Conservation (phyloP, 768 basidiomycete species). For the Dioszegia aurantiaca region DNA sequence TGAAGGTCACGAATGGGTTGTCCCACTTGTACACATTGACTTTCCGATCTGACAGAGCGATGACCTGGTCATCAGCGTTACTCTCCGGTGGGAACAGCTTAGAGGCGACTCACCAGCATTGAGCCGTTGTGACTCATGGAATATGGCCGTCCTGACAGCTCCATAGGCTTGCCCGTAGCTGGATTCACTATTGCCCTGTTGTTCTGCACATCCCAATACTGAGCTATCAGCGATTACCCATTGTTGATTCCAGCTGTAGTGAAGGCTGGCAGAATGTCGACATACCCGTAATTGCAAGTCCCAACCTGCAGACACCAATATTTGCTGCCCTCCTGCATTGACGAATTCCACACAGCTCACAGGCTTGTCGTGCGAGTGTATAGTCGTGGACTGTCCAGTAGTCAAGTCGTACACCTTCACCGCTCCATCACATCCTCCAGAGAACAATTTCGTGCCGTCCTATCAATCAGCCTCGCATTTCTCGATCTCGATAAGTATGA, state of each 20-base stretch:
- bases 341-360: conserved; percentile 79
- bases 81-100: neutral
- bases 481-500: no score
- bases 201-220: conserved; percentile 89
- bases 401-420: conserved; percentile 88
- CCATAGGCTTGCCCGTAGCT: conserved; percentile 72
- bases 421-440: conserved; percentile 90
- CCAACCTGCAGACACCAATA: conserved; percentile 93
- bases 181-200: conserved; percentile 37
- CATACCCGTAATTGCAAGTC: conserved; percentile 91
- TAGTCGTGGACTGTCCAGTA: conserved; percentile 72
- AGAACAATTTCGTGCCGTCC: conserved; percentile 88
- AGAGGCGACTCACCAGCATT: conserved; percentile 57
- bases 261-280: neutral
- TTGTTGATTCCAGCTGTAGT: neutral
- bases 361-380: conserved; percentile 86
- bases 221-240: conserved; percentile 3
- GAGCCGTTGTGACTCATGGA: conserved; percentile 77
- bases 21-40: conserved; percentile 83
- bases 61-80: conserved; percentile 56
- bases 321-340: conserved; percentile 59
- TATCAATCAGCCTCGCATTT: conserved; percentile 52
- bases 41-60: conserved; percentile 88
- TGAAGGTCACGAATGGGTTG: conserved; percentile 74
- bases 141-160: conserved; percentile 87